Base-by-base conservation (phyloP, 164 flowering plant species). In the Aristolochia californica region DNA sequence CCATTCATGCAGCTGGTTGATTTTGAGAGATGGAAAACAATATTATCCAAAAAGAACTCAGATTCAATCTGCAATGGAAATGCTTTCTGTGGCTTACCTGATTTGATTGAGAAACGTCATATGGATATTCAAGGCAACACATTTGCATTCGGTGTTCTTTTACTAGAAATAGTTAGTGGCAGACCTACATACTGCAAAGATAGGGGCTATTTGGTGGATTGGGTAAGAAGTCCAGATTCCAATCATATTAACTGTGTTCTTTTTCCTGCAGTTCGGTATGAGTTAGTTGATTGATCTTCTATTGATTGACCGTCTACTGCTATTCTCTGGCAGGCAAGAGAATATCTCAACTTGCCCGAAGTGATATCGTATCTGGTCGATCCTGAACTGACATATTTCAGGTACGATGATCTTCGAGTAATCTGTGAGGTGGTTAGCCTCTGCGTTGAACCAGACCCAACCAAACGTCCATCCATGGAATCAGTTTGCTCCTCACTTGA, bases 11-110 rank as follows among this genome's bases (percentile, higher is more conserved):
- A 91, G 98, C 78, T 91, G 61, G 86, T 88, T 66, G 95, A 91
- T 66, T 91, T 91, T 71, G 93, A 88, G 67, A 74, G 90, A 60
- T 91, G 96, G 98, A 91, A 84, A 78, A 68, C 80, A 5, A 75
- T 88, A 61, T 77, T 82, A 53, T 84, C 95, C 53, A 86, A 81
- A 56, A 88, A 84, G 77, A 83, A 79, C 69, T 70, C 84, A 0
- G 80, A 85, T 54, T 70, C 79, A 24, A 69, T 84, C 4, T 61
- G 69, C 53, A 78, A 62, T 61, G 80, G 83, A 57, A 80, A 79
- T 54, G 70, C 77, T 0, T 65, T 74, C 45, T 77, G 83, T 62
- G 67, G 77, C 59, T 78, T 83, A 57, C 82, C 91, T 20, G 76
- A 74, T 68, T 70, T 83, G n/a, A 20, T 85, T 21, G 91, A 85